These are phyloP conservation scores for Alternaria atra DNA, from an alignment of 2,329 filamentous ascomycete genomes.

Conservation along the genomic window DNA sequence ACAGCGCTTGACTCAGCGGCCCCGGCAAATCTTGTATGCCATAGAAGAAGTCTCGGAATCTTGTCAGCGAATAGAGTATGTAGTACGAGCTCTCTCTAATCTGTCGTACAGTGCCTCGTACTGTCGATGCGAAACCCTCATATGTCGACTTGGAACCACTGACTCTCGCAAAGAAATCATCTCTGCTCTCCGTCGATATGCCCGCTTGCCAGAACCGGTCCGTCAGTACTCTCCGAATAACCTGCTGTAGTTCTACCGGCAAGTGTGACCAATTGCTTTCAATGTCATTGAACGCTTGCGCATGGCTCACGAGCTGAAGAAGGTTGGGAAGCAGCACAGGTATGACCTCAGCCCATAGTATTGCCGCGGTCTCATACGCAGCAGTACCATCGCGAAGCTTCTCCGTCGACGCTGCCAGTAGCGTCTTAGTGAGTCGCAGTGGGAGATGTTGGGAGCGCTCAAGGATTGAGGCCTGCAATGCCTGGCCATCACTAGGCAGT, in stretches of 20 bases:
- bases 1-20: conserved; percentile 84
- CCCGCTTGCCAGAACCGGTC: conserved; percentile 99
- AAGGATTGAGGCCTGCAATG: conserved; percentile 80
- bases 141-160: conserved; percentile 87
- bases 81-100: conserved; percentile 94
- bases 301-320: conserved; percentile 84
- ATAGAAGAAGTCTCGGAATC: conserved; percentile 88
- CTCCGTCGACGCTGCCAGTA: conserved; percentile 92
- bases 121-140: conserved; percentile 92
- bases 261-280: conserved; percentile 78
- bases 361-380: conserved; percentile 77
- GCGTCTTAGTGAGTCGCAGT: conserved; percentile 85
- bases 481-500: conserved; percentile 80
- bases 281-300: conserved; percentile 89
- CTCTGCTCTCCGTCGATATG: conserved; percentile 93
- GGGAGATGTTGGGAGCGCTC: conserved; percentile 79
- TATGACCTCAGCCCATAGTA: conserved; percentile 86
- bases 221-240: conserved; percentile 84
- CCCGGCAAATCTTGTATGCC: conserved; percentile 84
- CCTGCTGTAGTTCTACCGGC: conserved; percentile 75
- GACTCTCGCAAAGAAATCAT: conserved; percentile 94
- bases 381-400: conserved; percentile 78
- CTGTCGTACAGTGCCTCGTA: conserved; percentile 86
- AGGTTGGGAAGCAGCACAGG: conserved; percentile 85
- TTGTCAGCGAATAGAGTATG: conserved; percentile 91